Evolutionary conservation across 73 alveolate genomes (phyloP).

Genomic region (Stentor coeruleus): DNA sequence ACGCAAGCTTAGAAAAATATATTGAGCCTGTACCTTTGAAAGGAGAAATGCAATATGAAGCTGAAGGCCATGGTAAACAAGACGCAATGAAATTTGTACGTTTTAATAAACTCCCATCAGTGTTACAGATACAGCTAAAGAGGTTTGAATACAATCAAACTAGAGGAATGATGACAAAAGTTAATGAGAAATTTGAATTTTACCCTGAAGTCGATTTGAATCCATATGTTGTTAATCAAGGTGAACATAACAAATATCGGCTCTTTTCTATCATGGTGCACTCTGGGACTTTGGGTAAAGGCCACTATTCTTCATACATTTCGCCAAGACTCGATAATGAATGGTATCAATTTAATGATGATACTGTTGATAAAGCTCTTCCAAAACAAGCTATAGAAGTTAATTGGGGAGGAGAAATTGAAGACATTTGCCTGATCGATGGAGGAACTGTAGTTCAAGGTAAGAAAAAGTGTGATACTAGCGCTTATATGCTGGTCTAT

Average conservation of each 20-base stretch:
- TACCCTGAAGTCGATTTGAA: conserved; percentile 48
- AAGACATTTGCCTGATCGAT: conserved; percentile 28
- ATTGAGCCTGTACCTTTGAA: conserved; percentile 69
- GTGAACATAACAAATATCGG: conserved; percentile 42
- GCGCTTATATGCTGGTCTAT: conserved; percentile 66
- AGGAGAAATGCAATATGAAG: conserved; percentile 78
- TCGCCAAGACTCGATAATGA: conserved; percentile 32
- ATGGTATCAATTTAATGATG: conserved; percentile 62
- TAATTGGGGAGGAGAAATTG: conserved; percentile 41
- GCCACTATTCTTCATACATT: conserved; percentile 82
- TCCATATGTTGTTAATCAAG: conserved; percentile 22
- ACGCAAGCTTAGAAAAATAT: conserved; percentile 67
- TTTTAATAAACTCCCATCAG: conserved; percentile 78
- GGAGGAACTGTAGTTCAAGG: conserved; percentile 32
- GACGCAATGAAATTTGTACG: conserved; percentile 75
- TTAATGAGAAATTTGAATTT: conserved; percentile 51
- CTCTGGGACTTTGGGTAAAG: conserved; percentile 75
- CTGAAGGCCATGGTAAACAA: conserved; percentile 68
- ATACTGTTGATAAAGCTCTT: conserved; percentile 25
- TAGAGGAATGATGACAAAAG: conserved; percentile 66
- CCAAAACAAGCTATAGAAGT: conserved; percentile 25
- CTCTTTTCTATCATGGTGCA: conserved; percentile 81
- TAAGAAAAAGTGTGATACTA: conserved; percentile 25
- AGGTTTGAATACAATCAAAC: conserved; percentile 73
- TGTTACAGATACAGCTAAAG: conserved; percentile 61